Conservation (phyloP, 208 protist species). For the Trypanosoma conorhini region DNA sequence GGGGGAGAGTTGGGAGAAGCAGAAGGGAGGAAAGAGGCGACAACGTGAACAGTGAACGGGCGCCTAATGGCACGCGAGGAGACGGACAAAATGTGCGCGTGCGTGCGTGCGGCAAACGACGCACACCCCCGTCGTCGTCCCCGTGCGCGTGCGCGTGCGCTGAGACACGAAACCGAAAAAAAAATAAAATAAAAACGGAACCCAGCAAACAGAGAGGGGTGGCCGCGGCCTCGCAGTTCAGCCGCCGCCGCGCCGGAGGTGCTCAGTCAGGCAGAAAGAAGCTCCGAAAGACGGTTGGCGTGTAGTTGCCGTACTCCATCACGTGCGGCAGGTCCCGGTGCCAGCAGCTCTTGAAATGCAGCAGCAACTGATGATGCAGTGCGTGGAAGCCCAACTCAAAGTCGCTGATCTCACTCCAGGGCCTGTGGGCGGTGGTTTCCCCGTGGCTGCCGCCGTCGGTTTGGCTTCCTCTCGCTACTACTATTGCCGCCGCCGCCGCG, state of each 20-base stretch:
- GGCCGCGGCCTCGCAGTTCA: too few species aligned
- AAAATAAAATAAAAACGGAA: too few species aligned
- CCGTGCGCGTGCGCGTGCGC: too few species aligned
- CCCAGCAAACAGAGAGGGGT: too few species aligned
- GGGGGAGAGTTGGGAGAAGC: conserved; percentile 2
- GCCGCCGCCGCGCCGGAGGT: conserved; percentile 1
- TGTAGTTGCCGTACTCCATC: conserved; percentile 85
- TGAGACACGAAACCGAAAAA: too few species aligned
- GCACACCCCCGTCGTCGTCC: too few species aligned
- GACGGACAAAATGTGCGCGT: too few species aligned
- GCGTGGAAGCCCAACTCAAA: conserved; percentile 67
- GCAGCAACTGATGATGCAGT: conserved; percentile 78
- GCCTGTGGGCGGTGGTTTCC: neutral
- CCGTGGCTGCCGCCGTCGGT: neutral
- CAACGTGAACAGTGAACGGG: neutral
- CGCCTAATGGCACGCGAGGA: neutral
- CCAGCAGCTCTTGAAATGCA: conserved; percentile 83
- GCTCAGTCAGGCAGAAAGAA: conserved; percentile 53
- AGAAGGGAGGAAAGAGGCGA: neutral
- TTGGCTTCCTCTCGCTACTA: too few species aligned
- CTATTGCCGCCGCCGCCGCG: neutral
- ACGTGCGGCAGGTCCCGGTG: conserved; percentile 77
- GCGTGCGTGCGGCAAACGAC: too few species aligned
- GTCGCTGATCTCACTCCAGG: conserved; percentile 26
- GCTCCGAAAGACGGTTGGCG: conserved; percentile 57